phyloP scores from a whole-genome alignment of 768 basidiomycete species.

The Gloeophyllum trabeum region DNA sequence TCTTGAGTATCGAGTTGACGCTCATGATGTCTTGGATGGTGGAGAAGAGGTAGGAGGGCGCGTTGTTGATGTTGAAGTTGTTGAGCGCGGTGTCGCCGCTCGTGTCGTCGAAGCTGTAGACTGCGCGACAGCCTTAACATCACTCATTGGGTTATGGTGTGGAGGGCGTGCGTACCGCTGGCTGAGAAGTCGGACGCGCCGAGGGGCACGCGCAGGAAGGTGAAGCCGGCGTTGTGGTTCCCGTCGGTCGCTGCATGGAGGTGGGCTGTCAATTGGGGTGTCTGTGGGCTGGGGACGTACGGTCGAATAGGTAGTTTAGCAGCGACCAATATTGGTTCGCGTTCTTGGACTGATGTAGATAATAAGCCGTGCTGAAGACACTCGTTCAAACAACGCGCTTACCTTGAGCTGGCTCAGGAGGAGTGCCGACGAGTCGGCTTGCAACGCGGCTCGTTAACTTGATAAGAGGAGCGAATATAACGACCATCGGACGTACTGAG shows the following conservation, averaged over 20 bases:
- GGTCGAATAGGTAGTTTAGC: neutral
- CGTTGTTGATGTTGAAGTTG: conserved; percentile 16
- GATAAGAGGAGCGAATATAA: neutral
- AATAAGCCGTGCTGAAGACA: too few species aligned
- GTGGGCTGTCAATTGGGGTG: neutral
- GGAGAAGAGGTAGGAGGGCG: conserved; percentile 21
- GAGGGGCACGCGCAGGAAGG: conserved; percentile 19
- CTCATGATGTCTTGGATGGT: conserved; percentile 18
- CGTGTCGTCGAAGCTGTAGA: conserved; percentile 19
- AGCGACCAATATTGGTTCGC: neutral
- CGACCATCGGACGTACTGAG: conserved; percentile 35
- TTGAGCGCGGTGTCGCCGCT: conserved; percentile 16
- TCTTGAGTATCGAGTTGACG: conserved; percentile 11
- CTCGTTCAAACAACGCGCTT: too few species aligned
- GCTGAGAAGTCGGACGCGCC: conserved; percentile 23
- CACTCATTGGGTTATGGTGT: neutral
- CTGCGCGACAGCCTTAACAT: too few species aligned
- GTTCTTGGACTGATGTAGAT: neutral
- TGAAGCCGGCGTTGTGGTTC: conserved; percentile 17
- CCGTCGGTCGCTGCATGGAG: conserved; percentile 14
- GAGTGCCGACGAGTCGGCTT: conserved; percentile 65
- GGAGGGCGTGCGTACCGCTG: conserved; percentile 4
- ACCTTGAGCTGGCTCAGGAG: conserved; percentile 59
- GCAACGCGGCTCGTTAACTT: conserved; percentile 1
- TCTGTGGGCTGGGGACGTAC: too few species aligned